Evolutionary conservation across 768 basidiomycete genomes (phyloP).

Genomic region (Sarcodon aspratus): DNA sequence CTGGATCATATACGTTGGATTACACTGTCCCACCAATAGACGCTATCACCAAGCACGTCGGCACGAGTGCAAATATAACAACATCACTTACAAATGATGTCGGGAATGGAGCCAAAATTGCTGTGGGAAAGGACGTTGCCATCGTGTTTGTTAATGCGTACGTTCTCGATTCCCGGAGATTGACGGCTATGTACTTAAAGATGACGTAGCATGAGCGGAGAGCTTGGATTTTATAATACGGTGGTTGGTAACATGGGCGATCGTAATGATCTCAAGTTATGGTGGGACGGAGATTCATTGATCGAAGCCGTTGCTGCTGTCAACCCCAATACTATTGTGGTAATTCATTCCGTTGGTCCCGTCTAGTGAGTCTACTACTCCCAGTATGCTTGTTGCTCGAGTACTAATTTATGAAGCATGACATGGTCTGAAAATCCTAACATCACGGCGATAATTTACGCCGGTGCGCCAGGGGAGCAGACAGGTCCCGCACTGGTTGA

Average conservation of each 20-base stretch:
- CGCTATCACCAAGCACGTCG: constrained; percentile 32
- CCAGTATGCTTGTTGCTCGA: not conserved
- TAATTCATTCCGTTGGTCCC: constrained; percentile 56
- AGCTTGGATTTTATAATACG: constrained; percentile 18
- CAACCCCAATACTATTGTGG: constrained; percentile 53
- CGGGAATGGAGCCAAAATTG: constrained; percentile 29
- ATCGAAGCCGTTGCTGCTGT: constrained; percentile 38
- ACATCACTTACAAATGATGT: constrained; percentile 40
- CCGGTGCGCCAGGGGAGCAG: not conserved
- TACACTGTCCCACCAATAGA: constrained; percentile 11
- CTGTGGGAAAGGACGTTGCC: constrained; percentile 37
- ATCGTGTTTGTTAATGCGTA: constrained; percentile 42
- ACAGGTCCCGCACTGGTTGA: not conserved
- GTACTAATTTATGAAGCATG: not conserved
- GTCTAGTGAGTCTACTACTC: constrained; percentile 16
- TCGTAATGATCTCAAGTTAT: constrained; percentile 16
- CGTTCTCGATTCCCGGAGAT: constrained; percentile 7
- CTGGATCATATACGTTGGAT: not conserved
- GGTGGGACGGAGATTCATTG: constrained; percentile 16
- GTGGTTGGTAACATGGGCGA: constrained; percentile 23
- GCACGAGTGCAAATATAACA: constrained; percentile 23
- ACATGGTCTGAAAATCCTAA: not conserved
- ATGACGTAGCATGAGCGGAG: not conserved
- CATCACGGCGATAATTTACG: not conserved
- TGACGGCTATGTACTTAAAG: not conserved